Conservation (phyloP, 345 rosid genomes). For the Citrus australasica region DNA sequence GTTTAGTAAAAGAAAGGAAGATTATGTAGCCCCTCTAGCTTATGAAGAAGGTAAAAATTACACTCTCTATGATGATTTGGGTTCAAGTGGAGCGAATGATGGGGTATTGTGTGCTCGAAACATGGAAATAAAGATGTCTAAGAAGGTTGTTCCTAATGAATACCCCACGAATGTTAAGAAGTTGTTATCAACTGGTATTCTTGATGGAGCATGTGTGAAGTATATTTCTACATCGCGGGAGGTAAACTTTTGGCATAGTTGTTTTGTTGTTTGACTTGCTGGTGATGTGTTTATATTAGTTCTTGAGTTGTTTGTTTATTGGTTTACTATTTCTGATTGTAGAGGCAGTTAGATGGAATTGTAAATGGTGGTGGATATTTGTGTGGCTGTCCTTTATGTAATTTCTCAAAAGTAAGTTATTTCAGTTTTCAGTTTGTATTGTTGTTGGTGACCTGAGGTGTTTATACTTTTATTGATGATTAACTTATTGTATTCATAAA, state of each 20-base stretch:
- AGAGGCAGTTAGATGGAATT: constrained; percentile 64
- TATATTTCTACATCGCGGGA: constrained; percentile 49
- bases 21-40: constrained; percentile 22
- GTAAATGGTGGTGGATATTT: constrained; percentile 79
- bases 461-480: constrained; percentile 6
- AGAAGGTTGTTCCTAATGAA: constrained; percentile 61
- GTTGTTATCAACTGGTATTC: constrained; percentile 70
- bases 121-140: constrained; percentile 66
- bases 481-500: constrained; percentile 14
- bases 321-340: constrained; percentile 15
- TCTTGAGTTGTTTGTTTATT: constrained; percentile 4
- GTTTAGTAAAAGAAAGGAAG: constrained; percentile 71
- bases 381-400: constrained; percentile 80
- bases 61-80: constrained; percentile 19
- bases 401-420: constrained; percentile 64
- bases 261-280: neutral
- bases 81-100: constrained; percentile 22
- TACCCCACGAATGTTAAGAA: constrained; percentile 80
- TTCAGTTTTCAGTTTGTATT: neutral
- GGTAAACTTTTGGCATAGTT: constrained; percentile 34
- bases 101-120: constrained; percentile 35
- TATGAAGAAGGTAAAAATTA: constrained; percentile 7
- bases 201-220: constrained; percentile 81
- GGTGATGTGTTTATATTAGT: neutral
- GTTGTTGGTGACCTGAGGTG: neutral